Percentiles rank a stretch among this genome's conserved stretches.
Evolutionary conservation across 495 filamentous ascomycete species (phyloP).

Genomic region (Daldinia concentrica): DNA sequence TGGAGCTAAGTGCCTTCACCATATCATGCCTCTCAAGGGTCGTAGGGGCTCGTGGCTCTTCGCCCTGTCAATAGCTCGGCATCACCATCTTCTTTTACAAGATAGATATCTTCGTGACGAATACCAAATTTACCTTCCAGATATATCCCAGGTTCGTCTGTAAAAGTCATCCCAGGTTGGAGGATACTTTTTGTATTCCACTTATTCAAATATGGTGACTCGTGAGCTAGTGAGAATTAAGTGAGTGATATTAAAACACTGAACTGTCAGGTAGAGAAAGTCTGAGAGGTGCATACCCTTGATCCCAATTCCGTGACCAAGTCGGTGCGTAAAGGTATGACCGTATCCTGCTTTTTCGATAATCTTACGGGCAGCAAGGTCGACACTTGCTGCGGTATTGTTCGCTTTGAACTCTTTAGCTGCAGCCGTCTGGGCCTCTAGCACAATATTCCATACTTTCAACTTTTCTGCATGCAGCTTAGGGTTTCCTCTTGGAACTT

Average conservation of each 20-base stretch:
- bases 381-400: slow-evolving; percentile 59
- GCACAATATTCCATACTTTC: slow-evolving; percentile 61
- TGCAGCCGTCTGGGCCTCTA: slow-evolving; percentile 61
- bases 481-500: neutral
- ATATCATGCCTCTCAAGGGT: slow-evolving; percentile 49
- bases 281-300: slow-evolving; percentile 50
- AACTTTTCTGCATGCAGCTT: slow-evolving; percentile 55
- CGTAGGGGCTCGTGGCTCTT: slow-evolving; percentile 57
- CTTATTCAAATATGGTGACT: slow-evolving; percentile 65
- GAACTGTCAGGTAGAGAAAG: no score
- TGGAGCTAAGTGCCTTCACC: neutral
- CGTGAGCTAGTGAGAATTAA: slow-evolving; percentile 53
- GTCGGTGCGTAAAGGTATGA: slow-evolving; percentile 62
- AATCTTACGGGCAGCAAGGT: slow-evolving; percentile 62
- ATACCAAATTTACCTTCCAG: slow-evolving; percentile 63
- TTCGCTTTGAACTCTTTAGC: slow-evolving; percentile 54
- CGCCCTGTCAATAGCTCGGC: slow-evolving; percentile 58
- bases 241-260: slow-evolving; percentile 6
- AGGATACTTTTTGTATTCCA: slow-evolving; percentile 56
- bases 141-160: slow-evolving; percentile 66
- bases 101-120: slow-evolving; percentile 62
- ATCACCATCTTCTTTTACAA: slow-evolving; percentile 57
- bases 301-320: slow-evolving; percentile 67
- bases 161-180: slow-evolving; percentile 63
- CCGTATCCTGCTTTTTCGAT: slow-evolving; percentile 63